phyloP scores from a whole-genome alignment of 345 rosid species.

The Garcia nutans region DNA sequence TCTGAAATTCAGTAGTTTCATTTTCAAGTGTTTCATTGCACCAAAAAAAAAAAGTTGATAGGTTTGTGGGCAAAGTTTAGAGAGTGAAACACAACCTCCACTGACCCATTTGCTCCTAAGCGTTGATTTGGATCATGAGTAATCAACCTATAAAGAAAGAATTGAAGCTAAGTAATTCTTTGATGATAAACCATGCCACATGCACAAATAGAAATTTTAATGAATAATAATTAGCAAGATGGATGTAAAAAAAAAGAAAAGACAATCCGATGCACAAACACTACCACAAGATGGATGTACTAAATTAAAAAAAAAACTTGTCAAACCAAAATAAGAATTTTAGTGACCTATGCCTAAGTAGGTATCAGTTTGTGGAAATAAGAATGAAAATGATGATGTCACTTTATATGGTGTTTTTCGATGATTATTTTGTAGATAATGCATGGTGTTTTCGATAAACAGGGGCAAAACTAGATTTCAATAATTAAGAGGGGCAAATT shows the following conservation, averaged over 20 bases:
- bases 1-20: not conserved
- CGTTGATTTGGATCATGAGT: conserved; percentile 63
- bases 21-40: conserved; percentile 7
- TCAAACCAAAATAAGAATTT: not conserved
- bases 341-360: not conserved
- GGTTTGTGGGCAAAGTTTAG: conserved; percentile 1
- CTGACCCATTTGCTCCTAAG: conserved; percentile 66
- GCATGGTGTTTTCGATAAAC: not conserved
- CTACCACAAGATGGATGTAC: no score
- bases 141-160: conserved; percentile 50
- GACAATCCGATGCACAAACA: no score
- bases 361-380: not conserved
- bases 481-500: no score
- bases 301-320: no score
- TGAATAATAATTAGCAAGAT: no score
- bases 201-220: not conserved
- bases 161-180: conserved; percentile 11
- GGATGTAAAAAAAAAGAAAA: no score
- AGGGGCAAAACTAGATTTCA: no score
- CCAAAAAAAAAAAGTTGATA: conserved; percentile 2
- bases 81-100: conserved; percentile 51
- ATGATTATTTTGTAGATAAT: not conserved
- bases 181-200: not conserved
- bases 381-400: not conserved
- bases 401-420: no score